Evolutionary conservation across 2,329 filamentous ascomycete genomes (phyloP), one percentile per base, ranked within the genome.

Genomic region (Penicillium sp.): DNA sequence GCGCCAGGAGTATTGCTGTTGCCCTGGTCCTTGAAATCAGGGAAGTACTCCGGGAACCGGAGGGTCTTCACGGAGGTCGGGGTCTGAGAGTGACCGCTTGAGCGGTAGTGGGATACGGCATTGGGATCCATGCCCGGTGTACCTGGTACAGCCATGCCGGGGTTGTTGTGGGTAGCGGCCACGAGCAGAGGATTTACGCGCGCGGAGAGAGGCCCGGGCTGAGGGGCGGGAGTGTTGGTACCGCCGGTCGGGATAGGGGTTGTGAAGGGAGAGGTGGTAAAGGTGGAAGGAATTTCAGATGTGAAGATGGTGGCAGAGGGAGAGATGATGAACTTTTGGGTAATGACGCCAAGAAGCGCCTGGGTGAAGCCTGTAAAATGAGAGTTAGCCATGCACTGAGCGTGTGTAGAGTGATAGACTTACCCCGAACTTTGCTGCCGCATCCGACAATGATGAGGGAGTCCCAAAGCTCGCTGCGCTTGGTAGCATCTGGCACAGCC

Each of bases 271-370:
- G 93, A 93, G 0, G 93, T 97, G 27, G 88, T 90, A 66, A 96
- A 82, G 72, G 93, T 92, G 7, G 90, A 96, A 6, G 93, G 93
- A 32, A 97, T 83, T 71, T 98, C 93, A 20, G 90, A 95, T 31
- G 91, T 95, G 78, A 97, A 97, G 64, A 97, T 97, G 37, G 91
- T 96, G 44, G 89, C 90, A 1, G 89, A 92, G 25, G 93, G 93
- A 1, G 91, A 95, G 58, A 98, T 84, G 46, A 96, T 81, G 69
- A 95, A 93, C 57, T 91, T 90, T 42, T 85, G 81, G 32, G 81
- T 81, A 31, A 98, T 81, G 0, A 84, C 90, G 61, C 87, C 81
- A 32, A 97, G 69, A 42, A 98, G 83, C 58, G 92, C 89, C 62
- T 96, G 90, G 58, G 88, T 91, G 68, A 98, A 92, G 4, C 93